phyloP scores from a whole-genome alignment of 805 yeast genomes.

The Ogataea kodamae region DNA sequence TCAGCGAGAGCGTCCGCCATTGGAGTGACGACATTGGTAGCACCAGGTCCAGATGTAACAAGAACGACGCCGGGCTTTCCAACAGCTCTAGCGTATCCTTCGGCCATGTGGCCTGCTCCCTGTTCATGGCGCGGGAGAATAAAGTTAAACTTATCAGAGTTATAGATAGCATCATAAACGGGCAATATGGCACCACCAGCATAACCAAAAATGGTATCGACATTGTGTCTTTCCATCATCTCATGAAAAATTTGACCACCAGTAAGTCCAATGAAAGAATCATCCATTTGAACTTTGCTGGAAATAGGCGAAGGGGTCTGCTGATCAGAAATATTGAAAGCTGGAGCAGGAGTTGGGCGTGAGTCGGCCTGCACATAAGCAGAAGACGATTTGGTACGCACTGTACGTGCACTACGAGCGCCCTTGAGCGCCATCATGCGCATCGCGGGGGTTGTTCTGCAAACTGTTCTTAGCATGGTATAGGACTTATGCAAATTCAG shows the following conservation, averaged over 20 bases:
- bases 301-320: constrained; percentile 21
- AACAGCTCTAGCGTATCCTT: constrained; percentile 92
- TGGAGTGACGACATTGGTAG: constrained; percentile 97
- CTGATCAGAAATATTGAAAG: constrained; percentile 40
- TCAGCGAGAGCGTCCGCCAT: constrained; percentile 97
- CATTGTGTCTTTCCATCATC: constrained; percentile 96
- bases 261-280: constrained; percentile 89
- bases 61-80: constrained; percentile 98
- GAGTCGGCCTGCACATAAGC: constrained; percentile 18
- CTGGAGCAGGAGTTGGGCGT: constrained; percentile 44
- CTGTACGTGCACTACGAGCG: constrained; percentile 4
- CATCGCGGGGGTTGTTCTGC: constrained; percentile 9
- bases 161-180: constrained; percentile 94
- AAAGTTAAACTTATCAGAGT: constrained; percentile 83
- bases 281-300: constrained; percentile 49
- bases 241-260: constrained; percentile 99
- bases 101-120: constrained; percentile 99
- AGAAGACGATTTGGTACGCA: constrained; percentile 24
- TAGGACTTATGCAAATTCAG: constrained; percentile 4
- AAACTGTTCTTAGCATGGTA: constrained; percentile 10
- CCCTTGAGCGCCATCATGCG: constrained; percentile 7
- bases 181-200: constrained; percentile 99
- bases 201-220: constrained; percentile 94
- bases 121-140: constrained; percentile 96
- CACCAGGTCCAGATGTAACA: constrained; percentile 99